These are phyloP conservation scores for Fomitiporia mediterranea DNA, from an alignment of 1,284 basidiomycete species.

Conservation along the genomic window DNA sequence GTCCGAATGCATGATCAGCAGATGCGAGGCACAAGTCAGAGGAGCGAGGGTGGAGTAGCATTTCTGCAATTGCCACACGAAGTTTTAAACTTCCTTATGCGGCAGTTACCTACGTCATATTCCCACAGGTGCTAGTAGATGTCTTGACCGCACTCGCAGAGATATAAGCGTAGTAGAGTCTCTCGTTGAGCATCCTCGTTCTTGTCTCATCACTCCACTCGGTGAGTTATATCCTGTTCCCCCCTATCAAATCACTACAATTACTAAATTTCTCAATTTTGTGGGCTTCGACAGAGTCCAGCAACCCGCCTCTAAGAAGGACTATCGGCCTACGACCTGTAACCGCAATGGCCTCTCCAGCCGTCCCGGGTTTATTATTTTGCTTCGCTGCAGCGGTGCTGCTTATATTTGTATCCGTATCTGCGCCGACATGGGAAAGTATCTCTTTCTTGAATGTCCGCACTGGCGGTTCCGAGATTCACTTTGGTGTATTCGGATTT, in stretches of 20 bases:
- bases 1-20: not conserved
- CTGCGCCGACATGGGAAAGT: conserved; percentile 66
- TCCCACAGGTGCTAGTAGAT: not conserved
- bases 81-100: not conserved
- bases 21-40: not conserved
- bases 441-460: conserved; percentile 64
- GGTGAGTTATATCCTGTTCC: not conserved
- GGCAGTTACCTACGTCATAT: not conserved
- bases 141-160: not conserved
- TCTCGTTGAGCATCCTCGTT: not conserved
- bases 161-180: not conserved
- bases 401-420: conserved; percentile 63
- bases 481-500: conserved; percentile 75
- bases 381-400: conserved; percentile 61
- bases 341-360: conserved; percentile 24
- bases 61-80: not conserved
- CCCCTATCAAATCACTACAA: not conserved
- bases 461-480: conserved; percentile 32
- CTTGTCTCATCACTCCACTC: not conserved
- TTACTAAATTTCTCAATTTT: not conserved
- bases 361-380: conserved; percentile 46
- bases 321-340: not conserved
- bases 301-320: too few species aligned
- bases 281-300: too few species aligned
- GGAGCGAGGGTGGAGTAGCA: not conserved